These are phyloP conservation scores for Leptographium galeiforme DNA, from an alignment of 2,329 filamentous ascomycete genomes.

Conservation along the genomic window DNA sequence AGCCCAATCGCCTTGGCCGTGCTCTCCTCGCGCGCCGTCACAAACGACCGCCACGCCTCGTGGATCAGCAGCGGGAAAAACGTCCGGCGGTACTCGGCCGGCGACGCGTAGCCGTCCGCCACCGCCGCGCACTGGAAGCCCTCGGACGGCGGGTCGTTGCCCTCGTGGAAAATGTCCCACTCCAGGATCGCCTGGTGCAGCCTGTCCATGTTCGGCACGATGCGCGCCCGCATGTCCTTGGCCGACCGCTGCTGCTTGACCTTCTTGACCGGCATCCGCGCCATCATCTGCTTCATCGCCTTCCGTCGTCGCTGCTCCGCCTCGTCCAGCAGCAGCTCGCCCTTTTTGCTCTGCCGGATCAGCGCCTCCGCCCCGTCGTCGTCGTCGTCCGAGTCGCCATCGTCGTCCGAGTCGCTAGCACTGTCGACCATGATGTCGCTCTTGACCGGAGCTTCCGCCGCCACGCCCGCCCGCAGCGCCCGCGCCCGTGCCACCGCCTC, in stretches of 20 bases:
- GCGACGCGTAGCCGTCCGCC: constrained; percentile 62
- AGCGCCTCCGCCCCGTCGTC: constrained; percentile 42
- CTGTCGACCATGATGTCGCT: constrained; percentile 86
- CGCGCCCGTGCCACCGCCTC: constrained; percentile 59
- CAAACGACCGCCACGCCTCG: constrained; percentile 91
- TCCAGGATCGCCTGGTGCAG: constrained; percentile 76
- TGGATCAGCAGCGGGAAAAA: constrained; percentile 84
- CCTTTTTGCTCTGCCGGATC: constrained; percentile 31
- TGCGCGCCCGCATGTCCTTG: constrained; percentile 86
- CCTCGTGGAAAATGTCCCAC: constrained; percentile 90
- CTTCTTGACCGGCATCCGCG: constrained; percentile 68
- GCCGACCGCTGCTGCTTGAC: constrained; percentile 64
- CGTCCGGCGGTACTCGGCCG: constrained; percentile 69
- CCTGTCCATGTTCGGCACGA: constrained; percentile 76
- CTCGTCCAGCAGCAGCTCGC: constrained; percentile 34
- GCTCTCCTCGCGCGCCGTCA: constrained; percentile 78
- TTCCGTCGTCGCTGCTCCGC: constrained; percentile 34
- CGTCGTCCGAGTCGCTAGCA: constrained; percentile 46
- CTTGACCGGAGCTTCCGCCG: constrained; percentile 50
- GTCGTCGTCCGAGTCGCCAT: constrained; percentile 53
- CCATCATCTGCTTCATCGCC: constrained; percentile 31
- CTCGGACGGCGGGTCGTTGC: constrained; percentile 65
- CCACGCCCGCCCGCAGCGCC: constrained; percentile 36
- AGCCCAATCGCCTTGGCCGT: constrained; percentile 71
- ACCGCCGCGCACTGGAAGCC: constrained; percentile 63